Percentiles rank a stretch among this genome's conserved stretches.
These are phyloP conservation scores for Pseudoturritis turrita DNA, from an alignment of 345 rosid genomes.

Conservation along the genomic window DNA sequence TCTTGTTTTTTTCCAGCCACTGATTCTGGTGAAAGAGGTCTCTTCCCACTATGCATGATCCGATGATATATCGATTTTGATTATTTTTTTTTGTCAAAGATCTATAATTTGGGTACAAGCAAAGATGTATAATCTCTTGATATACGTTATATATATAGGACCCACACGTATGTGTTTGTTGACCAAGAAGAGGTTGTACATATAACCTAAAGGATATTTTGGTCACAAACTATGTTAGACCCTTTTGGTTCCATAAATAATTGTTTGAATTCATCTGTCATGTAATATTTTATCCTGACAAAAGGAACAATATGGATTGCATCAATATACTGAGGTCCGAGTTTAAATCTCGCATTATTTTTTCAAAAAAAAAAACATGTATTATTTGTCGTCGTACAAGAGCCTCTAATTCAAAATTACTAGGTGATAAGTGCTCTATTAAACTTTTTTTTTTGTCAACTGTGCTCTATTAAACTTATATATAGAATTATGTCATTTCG, in stretches of 20 bases:
- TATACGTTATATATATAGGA: slow-evolving; percentile 21
- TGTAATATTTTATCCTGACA: too few relatives aligned
- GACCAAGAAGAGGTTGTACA: slow-evolving; percentile 2
- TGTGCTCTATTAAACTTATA: too few relatives aligned
- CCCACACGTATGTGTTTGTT: slow-evolving; percentile 28
- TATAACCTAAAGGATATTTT: not conserved
- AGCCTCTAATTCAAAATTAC: too few relatives aligned
- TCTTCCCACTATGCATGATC: slow-evolving; percentile 29
- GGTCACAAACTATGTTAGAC: not conserved
- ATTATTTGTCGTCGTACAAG: too few relatives aligned
- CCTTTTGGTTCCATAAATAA: not conserved
- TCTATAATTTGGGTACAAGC: slow-evolving; percentile 11
- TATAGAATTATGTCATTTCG: too few relatives aligned
- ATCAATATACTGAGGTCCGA: too few relatives aligned
- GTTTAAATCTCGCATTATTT: too few relatives aligned
- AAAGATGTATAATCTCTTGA: slow-evolving; percentile 2
- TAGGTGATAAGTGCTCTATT: too few relatives aligned
- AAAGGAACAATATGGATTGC: too few relatives aligned
- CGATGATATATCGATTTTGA: not conserved
- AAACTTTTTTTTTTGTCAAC: too few relatives aligned
- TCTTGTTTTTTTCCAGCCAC: slow-evolving; percentile 18
- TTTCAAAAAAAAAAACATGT: too few relatives aligned
- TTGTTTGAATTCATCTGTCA: not conserved
- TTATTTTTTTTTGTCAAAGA: slow-evolving; percentile 17
- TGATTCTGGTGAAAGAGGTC: slow-evolving; percentile 30